Percentiles rank a stretch among this genome's conserved stretches.
phyloP scores from a whole-genome alignment of 2,329 filamentous ascomycete species.

The Allantophomopsis lycopodina region DNA sequence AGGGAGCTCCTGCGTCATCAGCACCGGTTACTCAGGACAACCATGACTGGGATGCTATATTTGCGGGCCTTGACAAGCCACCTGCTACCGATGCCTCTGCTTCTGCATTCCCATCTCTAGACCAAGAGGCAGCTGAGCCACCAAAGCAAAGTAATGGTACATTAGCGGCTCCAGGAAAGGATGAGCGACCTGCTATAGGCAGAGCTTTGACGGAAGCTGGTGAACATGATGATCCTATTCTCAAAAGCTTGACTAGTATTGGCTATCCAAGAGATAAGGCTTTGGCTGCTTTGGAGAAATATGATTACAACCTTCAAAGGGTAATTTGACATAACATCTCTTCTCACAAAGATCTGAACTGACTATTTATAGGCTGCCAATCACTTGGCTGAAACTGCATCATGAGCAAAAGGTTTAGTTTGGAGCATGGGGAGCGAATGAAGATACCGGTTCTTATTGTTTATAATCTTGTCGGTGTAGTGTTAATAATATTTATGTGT shows the following conservation, averaged over 20 bases:
- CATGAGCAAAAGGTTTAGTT: no score
- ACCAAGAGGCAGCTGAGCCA: slow-evolving; percentile 9
- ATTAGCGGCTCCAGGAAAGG: slow-evolving; percentile 3
- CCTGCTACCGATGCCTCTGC: slow-evolving; percentile 16
- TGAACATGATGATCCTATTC: slow-evolving; percentile 79
- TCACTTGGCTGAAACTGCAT: slow-evolving; percentile 12
- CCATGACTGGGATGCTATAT: slow-evolving; percentile 93
- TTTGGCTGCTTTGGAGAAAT: slow-evolving; percentile 75
- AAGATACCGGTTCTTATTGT: no score
- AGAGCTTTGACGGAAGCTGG: slow-evolving; percentile 60
- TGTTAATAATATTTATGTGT: no score
- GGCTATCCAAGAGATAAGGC: slow-evolving; percentile 67
- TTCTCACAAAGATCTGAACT: not conserved
- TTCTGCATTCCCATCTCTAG: not conserved
- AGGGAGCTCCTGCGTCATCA: slow-evolving; percentile 14
- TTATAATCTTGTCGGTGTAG: no score
- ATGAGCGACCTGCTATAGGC: slow-evolving; percentile 33
- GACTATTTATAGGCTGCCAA: slow-evolving; percentile 15
- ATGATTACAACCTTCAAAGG: slow-evolving; percentile 91
- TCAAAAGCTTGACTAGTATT: slow-evolving; percentile 84
- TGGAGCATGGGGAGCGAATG: no score
- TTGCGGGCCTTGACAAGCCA: slow-evolving; percentile 60
- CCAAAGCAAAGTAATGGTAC: slow-evolving; percentile 8
- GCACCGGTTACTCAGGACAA: slow-evolving; percentile 27
- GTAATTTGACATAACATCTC: slow-evolving; percentile 29